Percentiles rank a stretch among this genome's conserved stretches.
Evolutionary conservation across 2,329 filamentous ascomycete genomes (phyloP).

Genomic region (Talaromyces sp.): DNA sequence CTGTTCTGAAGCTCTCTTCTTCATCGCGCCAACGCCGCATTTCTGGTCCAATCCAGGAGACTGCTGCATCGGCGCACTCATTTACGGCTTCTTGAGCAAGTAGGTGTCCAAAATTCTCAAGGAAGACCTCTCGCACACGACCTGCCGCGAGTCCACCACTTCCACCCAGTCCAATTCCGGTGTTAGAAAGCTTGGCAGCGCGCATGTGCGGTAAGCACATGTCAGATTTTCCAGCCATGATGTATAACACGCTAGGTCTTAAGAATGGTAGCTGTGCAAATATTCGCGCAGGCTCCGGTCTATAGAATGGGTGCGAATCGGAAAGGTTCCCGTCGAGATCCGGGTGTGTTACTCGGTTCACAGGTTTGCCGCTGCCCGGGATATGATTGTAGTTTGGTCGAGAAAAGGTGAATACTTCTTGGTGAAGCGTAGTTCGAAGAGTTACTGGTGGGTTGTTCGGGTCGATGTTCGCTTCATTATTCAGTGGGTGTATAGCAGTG

Average conservation of each 20-base stretch:
- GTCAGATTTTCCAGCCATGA: constrained; percentile 48
- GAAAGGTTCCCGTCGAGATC: constrained; percentile 46
- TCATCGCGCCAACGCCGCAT: constrained; percentile 60
- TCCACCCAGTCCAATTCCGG: constrained; percentile 44
- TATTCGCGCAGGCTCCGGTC: constrained; percentile 42
- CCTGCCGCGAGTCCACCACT: constrained; percentile 64
- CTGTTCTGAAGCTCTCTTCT: constrained; percentile 57
- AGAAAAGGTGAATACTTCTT: constrained; percentile 68
- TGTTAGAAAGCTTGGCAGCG: constrained; percentile 45
- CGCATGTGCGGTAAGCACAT: constrained; percentile 43
- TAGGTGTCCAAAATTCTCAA: constrained; percentile 73
- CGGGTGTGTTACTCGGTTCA: constrained; percentile 47
- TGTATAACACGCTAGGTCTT: constrained; percentile 50
- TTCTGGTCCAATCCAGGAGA: constrained; percentile 61
- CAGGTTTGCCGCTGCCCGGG: constrained; percentile 34
- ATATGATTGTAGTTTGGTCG: constrained; percentile 64
- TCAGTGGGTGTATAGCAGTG: constrained; percentile 51
- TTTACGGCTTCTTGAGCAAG: constrained; percentile 78
- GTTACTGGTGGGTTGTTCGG: constrained; percentile 59
- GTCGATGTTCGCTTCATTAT: constrained; percentile 17
- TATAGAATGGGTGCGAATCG: constrained; percentile 47
- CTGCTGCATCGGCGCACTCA: constrained; percentile 64
- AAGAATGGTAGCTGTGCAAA: constrained; percentile 46
- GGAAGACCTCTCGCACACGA: constrained; percentile 65
- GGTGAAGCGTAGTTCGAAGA: constrained; percentile 76